A percentile compares a stretch with the other conserved stretches of the same genome.
Evolutionary conservation across 768 basidiomycete species (phyloP).

Genomic region (Agaricus blazei): DNA sequence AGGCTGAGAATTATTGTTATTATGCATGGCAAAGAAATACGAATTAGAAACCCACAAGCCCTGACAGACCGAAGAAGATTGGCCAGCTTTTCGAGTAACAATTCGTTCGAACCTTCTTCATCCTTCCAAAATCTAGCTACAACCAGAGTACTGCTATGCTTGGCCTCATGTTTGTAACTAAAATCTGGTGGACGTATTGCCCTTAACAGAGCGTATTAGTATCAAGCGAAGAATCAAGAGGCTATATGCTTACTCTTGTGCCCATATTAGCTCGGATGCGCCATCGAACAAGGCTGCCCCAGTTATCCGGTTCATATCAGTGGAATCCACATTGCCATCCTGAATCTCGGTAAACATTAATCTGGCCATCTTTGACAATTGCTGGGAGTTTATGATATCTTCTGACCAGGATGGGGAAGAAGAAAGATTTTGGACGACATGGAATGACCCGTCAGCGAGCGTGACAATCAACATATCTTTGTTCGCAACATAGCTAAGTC

Average conservation of each 20-base stretch:
- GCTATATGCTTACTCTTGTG: slow-evolving; percentile 59
- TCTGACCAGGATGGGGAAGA: slow-evolving; percentile 29
- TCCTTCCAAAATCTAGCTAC: slow-evolving; percentile 54
- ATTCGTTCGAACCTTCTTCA: slow-evolving; percentile 20
- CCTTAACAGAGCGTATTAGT: slow-evolving; percentile 28
- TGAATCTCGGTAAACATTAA: slow-evolving; percentile 45
- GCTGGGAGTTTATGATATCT: slow-evolving; percentile 28
- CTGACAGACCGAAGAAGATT: slow-evolving; percentile 23
- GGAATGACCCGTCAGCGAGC: slow-evolving; percentile 68
- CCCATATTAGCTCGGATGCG: slow-evolving; percentile 53
- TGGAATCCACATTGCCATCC: slow-evolving; percentile 29
- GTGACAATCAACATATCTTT: slow-evolving; percentile 53
- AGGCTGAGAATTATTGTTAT: slow-evolving; percentile 18
- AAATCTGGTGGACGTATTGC: slow-evolving; percentile 63
- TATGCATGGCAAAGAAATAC: neutral
- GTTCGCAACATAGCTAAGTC: slow-evolving; percentile 46
- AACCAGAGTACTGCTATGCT: slow-evolving; percentile 48
- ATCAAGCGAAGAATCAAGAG: neutral
- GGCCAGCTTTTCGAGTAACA: slow-evolving; percentile 26
- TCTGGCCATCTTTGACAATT: slow-evolving; percentile 46
- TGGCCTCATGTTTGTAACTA: slow-evolving; percentile 77
- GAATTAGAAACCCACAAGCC: slow-evolving; percentile 22
- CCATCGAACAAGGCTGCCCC: slow-evolving; percentile 59
- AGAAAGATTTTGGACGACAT: slow-evolving; percentile 51
- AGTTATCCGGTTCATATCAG: slow-evolving; percentile 56